Percentiles rank a stretch among this genome's conserved stretches.
Conservation (phyloP, 2,329 filamentous ascomycete genomes). For the Domatiomyces catenatus region DNA sequence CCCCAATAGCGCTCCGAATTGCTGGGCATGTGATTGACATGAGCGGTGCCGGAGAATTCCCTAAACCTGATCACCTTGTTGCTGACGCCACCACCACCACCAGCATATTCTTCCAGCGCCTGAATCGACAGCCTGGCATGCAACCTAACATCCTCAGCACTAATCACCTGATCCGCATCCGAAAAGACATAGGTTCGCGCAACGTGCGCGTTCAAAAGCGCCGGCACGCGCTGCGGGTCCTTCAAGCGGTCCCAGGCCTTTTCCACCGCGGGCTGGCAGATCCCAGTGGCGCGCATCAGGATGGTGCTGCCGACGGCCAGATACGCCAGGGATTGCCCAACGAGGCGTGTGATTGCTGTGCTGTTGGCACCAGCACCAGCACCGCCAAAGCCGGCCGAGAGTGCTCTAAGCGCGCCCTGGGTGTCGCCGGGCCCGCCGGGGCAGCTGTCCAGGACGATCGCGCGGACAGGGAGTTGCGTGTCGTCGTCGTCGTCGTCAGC, state of each 20-base stretch:
- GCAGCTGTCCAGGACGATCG: constrained; percentile 33
- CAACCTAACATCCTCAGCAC: constrained; percentile 32
- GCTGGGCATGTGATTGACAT: constrained; percentile 36
- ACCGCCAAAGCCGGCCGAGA: constrained; percentile 5
- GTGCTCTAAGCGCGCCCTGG: constrained; percentile 1
- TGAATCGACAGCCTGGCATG: constrained; percentile 32
- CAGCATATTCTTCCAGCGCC: constrained; percentile 21
- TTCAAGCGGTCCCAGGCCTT: constrained; percentile 20
- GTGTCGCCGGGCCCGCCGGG: constrained; percentile 6
- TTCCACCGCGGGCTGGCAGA: constrained; percentile 20
- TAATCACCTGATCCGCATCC: constrained; percentile 34
- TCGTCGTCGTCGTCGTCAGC: constrained; percentile 21
- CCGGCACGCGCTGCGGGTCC: constrained; percentile 21
- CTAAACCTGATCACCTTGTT: constrained; percentile 26
- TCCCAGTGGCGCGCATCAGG: constrained; percentile 22
- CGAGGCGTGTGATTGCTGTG: constrained; percentile 3
- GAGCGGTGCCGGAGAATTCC: constrained; percentile 32
- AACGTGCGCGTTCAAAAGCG: constrained; percentile 28
- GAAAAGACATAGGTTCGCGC: constrained; percentile 40
- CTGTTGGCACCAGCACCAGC: background rate
- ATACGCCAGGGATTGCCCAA: constrained; percentile 10
- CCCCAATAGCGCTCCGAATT: constrained; percentile 39
- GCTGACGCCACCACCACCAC: background rate
- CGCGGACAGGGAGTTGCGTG: constrained; percentile 31
- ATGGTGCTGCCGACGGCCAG: constrained; percentile 20